Evolutionary conservation across 805 yeast genomes (phyloP).

Genomic region (Wickerhamomyces rabaulensis): DNA sequence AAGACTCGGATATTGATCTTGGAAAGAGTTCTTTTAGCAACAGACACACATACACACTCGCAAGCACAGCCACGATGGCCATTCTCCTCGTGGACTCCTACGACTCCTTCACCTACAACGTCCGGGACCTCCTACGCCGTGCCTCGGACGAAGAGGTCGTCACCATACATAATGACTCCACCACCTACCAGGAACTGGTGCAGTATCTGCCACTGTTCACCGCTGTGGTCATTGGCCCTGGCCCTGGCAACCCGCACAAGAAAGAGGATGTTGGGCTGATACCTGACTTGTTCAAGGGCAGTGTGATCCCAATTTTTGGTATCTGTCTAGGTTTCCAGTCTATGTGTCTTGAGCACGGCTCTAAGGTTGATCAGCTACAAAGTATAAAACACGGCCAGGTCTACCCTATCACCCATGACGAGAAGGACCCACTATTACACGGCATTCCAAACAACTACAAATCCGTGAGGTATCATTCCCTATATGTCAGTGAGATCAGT

Average conservation of each 20-base stretch:
- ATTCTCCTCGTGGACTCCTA: conserved; percentile 84
- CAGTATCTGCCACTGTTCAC: conserved; percentile 50
- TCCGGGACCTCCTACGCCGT: conserved; percentile 53
- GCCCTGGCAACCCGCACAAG: conserved; percentile 85
- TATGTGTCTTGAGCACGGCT: conserved; percentile 60
- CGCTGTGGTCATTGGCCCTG: conserved; percentile 89
- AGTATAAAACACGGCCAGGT: conserved; percentile 84
- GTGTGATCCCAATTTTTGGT: conserved; percentile 68
- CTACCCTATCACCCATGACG: conserved; percentile 32
- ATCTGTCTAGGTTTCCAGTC: conserved; percentile 93
- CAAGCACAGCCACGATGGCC: conserved; percentile 33
- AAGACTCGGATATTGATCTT: not conserved
- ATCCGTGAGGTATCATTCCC: conserved; percentile 87
- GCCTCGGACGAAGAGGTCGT: conserved; percentile 38
- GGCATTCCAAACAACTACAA: conserved; percentile 41
- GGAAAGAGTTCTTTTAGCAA: not conserved
- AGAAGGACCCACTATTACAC: conserved; percentile 33
- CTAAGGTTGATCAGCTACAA: conserved; percentile 43
- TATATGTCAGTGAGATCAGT: conserved; percentile 39
- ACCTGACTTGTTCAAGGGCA: conserved; percentile 42
- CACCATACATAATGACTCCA: conserved; percentile 32
- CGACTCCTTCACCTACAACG: conserved; percentile 89
- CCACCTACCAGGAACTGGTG: conserved; percentile 32
- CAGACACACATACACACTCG: not conserved
- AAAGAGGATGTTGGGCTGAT: conserved; percentile 69